Conservation (phyloP, 352 stramenopile genomes). For the Plasmopara viticola region DNA sequence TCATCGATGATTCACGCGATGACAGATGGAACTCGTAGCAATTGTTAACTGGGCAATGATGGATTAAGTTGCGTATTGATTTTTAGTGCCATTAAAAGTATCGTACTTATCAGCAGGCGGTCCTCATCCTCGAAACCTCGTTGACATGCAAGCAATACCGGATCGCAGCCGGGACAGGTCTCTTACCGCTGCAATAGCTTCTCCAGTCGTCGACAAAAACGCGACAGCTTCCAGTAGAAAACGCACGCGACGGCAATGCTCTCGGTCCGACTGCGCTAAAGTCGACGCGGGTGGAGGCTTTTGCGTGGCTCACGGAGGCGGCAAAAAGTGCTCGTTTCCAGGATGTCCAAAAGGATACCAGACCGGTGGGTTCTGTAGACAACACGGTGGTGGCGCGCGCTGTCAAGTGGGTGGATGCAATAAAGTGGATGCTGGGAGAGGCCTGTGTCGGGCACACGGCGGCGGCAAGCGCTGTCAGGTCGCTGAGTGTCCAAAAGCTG, state of each 20-base stretch:
- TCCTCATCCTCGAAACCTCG: conserved; percentile 5
- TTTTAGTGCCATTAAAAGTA: neutral
- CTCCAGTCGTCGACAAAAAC: conserved; percentile 1
- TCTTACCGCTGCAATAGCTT: conserved; percentile 6
- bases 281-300: conserved; percentile 73
- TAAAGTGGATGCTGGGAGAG: conserved; percentile 74
- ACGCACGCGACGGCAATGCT: conserved; percentile 53
- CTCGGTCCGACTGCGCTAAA: conserved; percentile 45
- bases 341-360: conserved; percentile 76
- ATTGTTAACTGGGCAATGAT: too few species aligned
- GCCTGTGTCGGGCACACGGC: conserved; percentile 66
- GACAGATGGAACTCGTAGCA: too few species aligned
- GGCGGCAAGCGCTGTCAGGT: conserved; percentile 66
- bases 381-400: conserved; percentile 67
- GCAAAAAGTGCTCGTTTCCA: conserved; percentile 70
- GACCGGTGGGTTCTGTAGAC: conserved; percentile 66
- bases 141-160: conserved; percentile 18
- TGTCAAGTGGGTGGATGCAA: conserved; percentile 63
- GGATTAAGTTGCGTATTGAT: too few species aligned
- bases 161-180: conserved; percentile 1
- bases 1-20: too few species aligned
- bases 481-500: conserved; percentile 51
- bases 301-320: conserved; percentile 79
- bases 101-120: conserved; percentile 24
- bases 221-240: conserved; percentile 11